A percentile compares a stretch with the other conserved stretches of the same genome.
Conservation (phyloP, 2,329 filamentous ascomycete species). For the Elsinoe fawcettii region DNA sequence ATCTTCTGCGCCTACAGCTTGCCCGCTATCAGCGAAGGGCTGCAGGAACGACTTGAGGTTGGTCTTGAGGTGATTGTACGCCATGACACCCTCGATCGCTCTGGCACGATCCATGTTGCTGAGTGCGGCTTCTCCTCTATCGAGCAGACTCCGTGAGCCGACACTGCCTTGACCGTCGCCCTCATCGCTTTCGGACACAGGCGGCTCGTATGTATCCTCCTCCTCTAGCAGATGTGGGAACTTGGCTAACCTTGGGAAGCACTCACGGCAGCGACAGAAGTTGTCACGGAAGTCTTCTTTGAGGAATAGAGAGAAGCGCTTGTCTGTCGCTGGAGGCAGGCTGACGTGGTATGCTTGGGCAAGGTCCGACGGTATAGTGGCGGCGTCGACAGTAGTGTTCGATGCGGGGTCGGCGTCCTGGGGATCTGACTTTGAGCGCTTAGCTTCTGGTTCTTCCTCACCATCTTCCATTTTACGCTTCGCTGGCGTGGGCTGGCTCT, state of each 20-base stretch:
- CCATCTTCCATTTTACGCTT: conserved; percentile 43
- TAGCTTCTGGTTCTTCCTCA: conserved; percentile 1
- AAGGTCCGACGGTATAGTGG: conserved; percentile 20
- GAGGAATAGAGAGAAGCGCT: conserved; percentile 73
- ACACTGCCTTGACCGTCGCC: conserved; percentile 47
- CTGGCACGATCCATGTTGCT: conserved; percentile 86
- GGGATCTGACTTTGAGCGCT: conserved; percentile 15
- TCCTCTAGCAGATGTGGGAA: conserved; percentile 84
- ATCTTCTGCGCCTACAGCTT: conserved; percentile 85
- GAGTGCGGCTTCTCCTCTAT: conserved; percentile 85
- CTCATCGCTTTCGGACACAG: conserved; percentile 57
- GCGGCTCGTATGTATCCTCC: conserved; percentile 89
- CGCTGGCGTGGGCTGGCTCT: conserved; percentile 18
- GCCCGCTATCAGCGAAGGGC: conserved; percentile 85
- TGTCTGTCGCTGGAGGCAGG: conserved; percentile 49
- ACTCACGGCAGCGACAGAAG: conserved; percentile 75
- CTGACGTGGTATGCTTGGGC: conserved; percentile 26
- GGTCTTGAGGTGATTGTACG: conserved; percentile 92
- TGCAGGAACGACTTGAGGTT: conserved; percentile 92
- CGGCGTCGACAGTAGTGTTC: neutral
- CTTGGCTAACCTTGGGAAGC: conserved; percentile 62
- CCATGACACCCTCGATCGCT: conserved; percentile 93
- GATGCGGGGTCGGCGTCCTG: neutral
- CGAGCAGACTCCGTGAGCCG: conserved; percentile 75
- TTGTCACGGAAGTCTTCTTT: conserved; percentile 68